Evolutionary conservation across 106 monocot species (phyloP), one percentile per base, ranked within the genome.

Genomic region (Dioscorea alata): DNA sequence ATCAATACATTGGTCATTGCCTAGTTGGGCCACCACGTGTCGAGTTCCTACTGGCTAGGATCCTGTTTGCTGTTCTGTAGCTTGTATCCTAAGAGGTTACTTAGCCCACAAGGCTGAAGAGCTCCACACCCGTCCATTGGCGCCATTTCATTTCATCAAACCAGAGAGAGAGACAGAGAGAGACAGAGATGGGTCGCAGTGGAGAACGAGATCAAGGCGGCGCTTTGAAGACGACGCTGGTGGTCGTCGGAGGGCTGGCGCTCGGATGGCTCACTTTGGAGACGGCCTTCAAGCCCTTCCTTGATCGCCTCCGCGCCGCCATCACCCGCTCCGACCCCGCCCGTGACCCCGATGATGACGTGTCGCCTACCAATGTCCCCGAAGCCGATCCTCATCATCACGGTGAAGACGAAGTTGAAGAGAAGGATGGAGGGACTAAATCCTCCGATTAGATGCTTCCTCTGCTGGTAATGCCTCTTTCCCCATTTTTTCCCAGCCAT

Each of bases 211-310:
- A 42, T 42, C 42, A 90, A 52, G 75, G 82, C 20, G 75, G 67
- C 77, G 77, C 69, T 12, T 34, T 86, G 75, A 96, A 91, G 84
- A 78, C 91, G 35, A 75, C 81, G 52, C 58, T 91, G 73, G 80
- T 91, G 67, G 95, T 96, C 23, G 68, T 76, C 15, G 95, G 95
- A 4, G 88, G 86, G 19, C 70, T 96, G 33, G 88, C 57, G 21
- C 71, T 84, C 20, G 91, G 67, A n/a, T 92, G 91, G 92, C 58
- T 86, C 34, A 82, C 96, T 33, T 61, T 96, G 75, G 96, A 96
- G 82, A 86, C 86, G 56, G 91, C 96, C 60, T 96, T 87, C 86
- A 91, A 86, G 66, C 88, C 91, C 57, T 82, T 78, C 69, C 80
- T 96, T 34, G 85, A 88, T 54, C 69, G 82, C 68, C 48, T 87